Evolutionary conservation across 2,329 filamentous ascomycete species (phyloP), one percentile per base, ranked within the genome.

Genomic region (Tolypocladium nubicola): DNA sequence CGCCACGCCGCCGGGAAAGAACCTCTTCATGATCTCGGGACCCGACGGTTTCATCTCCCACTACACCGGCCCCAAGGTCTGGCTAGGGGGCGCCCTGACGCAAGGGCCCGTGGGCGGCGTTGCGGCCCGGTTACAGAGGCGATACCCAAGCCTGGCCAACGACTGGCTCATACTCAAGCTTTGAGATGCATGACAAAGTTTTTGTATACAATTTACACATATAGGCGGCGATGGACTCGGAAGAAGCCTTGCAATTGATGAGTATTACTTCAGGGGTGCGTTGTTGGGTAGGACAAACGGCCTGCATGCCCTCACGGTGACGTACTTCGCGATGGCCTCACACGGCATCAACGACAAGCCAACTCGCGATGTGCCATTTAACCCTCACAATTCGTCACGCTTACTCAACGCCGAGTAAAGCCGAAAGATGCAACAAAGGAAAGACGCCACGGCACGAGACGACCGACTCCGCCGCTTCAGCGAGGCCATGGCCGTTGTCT

Each of bases 31-130:
- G 57, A 82, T 97, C 1, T 96, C 91, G 0, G 94, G 94, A 0
- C 93, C 94, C 0, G 90, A 96, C 56, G 93, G 94, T 0, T 97
- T 97, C 72, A 80, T 97, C 43, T 80, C 82, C 49, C 81, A 87
- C 61, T 89, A 88, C 73, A 90, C 90, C 2, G 93, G 94, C 1
- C 60, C 85, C 11, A 96, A 96, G 73, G 73, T 82, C 3, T 95
- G 90, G 88, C 75, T 79, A 13, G 79, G 80, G 35, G 90, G 90
- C 0, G 75, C 76, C 58, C 88, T 96, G 71, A 76, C 82, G 13
- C 91, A 96, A 66, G 92, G 92, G 0, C 78, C 82, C 0, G 73
- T 96, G 0, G 80, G 82, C 7, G 92, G 92, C 0, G 69, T 91
- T 2, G 71, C 92, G 23, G 81, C 79, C 2, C 73, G 76, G 52